Conservation (phyloP, 2,329 filamentous ascomycete species). For the Fusarium cicatricum region DNA sequence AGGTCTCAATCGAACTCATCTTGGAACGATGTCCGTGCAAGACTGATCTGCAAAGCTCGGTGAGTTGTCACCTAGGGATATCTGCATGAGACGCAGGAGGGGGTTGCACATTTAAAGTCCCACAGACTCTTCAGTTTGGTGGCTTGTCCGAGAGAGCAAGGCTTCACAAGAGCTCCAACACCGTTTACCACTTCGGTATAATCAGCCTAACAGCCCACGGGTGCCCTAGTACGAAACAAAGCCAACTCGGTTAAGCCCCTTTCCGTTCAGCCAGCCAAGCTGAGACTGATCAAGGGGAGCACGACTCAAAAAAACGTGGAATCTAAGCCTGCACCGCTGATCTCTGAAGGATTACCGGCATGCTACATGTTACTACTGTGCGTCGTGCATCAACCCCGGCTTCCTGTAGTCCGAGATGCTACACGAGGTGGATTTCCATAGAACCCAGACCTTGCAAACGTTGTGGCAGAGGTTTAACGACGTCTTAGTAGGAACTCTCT, state of each 20-base stretch:
- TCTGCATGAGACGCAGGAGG: not conserved
- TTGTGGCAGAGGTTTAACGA: not conserved
- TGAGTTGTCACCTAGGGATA: too few relatives aligned
- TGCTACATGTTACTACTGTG: too few relatives aligned
- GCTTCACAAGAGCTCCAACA: not conserved
- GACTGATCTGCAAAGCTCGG: too few relatives aligned
- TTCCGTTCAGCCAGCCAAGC: not conserved
- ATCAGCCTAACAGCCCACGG: not conserved
- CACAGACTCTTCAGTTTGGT: too few relatives aligned
- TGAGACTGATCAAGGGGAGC: not conserved
- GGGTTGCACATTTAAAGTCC: slow-evolving; percentile 6
- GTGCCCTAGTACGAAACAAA: not conserved
- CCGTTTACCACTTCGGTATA: not conserved
- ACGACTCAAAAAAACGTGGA: not conserved
- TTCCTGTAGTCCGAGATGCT: not conserved
- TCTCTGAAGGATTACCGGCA: not conserved
- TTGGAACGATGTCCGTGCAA: not conserved
- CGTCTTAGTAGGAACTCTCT: not conserved
- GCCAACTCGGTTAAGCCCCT: not conserved
- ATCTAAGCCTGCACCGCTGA: not conserved
- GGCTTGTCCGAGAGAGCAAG: not conserved
- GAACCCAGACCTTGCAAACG: not conserved
- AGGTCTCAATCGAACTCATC: slow-evolving; percentile 24
- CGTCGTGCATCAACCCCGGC: not conserved
- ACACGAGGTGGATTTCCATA: not conserved